Evolutionary conservation across 208 protist genomes (phyloP).

Genomic region (Wallacemonas sp.): DNA sequence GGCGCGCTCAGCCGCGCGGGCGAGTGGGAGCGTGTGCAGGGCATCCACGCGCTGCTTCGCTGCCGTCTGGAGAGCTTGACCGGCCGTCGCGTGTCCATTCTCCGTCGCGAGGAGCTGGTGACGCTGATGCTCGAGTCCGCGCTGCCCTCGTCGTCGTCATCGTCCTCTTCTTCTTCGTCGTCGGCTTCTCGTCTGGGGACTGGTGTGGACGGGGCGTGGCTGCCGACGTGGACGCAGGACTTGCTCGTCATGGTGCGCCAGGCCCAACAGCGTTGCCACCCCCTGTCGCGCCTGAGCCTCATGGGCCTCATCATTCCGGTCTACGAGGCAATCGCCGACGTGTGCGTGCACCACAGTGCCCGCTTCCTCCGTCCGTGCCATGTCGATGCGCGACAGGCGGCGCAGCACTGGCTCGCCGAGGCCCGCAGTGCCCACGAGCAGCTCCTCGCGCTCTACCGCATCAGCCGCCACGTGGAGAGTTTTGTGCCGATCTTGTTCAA

Average conservation of each 20-base stretch:
- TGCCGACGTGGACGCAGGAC: conserved; percentile 33
- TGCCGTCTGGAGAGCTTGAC: conserved; percentile 48
- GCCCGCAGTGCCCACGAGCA: conserved; percentile 63
- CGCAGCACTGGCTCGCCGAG: conserved; percentile 25
- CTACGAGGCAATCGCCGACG: conserved; percentile 49
- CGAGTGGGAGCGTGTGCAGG: conserved; percentile 59
- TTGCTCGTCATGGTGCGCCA: conserved; percentile 33
- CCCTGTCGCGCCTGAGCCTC: conserved; percentile 47
- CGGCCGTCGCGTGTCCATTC: conserved; percentile 3
- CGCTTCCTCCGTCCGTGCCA: neutral
- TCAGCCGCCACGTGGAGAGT: conserved; percentile 38
- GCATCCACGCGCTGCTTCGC: conserved; percentile 58
- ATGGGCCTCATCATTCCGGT: conserved; percentile 54
- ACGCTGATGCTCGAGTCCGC: neutral
- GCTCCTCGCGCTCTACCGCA: conserved; percentile 54
- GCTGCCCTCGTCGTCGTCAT: neutral
- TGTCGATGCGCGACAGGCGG: conserved; percentile 8
- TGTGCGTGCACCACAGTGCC: neutral
- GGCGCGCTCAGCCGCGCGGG: conserved; percentile 33
- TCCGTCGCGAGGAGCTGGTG: conserved; percentile 9
- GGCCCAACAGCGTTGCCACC: conserved; percentile 46
- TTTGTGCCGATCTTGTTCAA: conserved; percentile 57
- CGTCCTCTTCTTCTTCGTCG: neutral
- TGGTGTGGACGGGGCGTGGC: conserved; percentile 20
- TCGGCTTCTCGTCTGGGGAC: neutral